Evolutionary conservation across 2,329 filamentous ascomycete genomes (phyloP).

Genomic region (Fusarium austroafricanum): DNA sequence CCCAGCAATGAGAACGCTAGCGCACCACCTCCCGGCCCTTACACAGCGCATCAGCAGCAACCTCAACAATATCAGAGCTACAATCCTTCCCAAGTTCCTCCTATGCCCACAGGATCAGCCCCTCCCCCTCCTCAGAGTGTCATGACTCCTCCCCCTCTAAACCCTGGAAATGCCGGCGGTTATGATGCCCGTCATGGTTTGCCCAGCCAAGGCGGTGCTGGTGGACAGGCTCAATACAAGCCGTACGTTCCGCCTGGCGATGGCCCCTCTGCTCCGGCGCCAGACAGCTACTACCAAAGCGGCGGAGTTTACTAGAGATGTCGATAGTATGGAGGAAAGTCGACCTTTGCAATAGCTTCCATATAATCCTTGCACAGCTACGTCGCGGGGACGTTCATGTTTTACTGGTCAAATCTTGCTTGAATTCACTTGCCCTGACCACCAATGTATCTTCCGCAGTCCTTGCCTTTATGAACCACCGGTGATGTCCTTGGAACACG

Average conservation of each 20-base stretch:
- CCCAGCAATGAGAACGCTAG: conserved; percentile 45
- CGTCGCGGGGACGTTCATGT: not conserved
- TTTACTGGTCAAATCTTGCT: not conserved
- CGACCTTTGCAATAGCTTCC: conserved; percentile 11
- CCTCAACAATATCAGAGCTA: conserved; percentile 58
- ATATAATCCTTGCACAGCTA: conserved; percentile 12
- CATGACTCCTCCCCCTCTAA: conserved; percentile 58
- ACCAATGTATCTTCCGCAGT: not conserved
- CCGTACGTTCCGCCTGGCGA: conserved; percentile 66
- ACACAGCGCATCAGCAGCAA: conserved; percentile 49
- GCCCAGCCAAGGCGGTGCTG: conserved; percentile 57
- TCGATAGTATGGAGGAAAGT: not conserved
- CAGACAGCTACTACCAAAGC: conserved; percentile 68
- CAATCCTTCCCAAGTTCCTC: conserved; percentile 54
- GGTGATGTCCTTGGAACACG: not conserved
- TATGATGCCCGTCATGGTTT: conserved; percentile 64
- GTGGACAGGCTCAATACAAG: conserved; percentile 65
- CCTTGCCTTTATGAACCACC: not conserved
- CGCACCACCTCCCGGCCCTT: conserved; percentile 47
- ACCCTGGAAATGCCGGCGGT: conserved; percentile 57
- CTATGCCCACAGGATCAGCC: conserved; percentile 53
- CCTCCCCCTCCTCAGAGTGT: conserved; percentile 47
- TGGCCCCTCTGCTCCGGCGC: conserved; percentile 62
- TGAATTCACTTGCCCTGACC: not conserved
- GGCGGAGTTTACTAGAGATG: conserved; percentile 49